Conservation (phyloP, 1,139 yeast genomes). For the Saccharomycopsis crataegensis region DNA sequence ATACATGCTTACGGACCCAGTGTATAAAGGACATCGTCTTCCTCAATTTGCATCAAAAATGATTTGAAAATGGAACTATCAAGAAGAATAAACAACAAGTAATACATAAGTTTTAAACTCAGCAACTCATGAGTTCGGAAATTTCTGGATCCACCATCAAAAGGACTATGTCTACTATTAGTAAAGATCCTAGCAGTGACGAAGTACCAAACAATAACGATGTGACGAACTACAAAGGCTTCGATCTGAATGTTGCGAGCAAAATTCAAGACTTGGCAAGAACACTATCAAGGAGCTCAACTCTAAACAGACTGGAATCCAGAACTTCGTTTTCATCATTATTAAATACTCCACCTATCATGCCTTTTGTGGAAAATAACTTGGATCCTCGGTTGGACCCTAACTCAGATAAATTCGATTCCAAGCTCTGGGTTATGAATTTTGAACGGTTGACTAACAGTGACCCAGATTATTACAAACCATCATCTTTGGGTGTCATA, state of each 20-base stretch:
- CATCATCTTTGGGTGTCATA: constrained; percentile 58
- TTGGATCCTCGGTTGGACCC: constrained; percentile 25
- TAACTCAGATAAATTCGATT: constrained; percentile 42
- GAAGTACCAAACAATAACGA: not conserved
- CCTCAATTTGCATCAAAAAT: too few relatives aligned
- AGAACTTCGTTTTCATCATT: constrained; percentile 5
- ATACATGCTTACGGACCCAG: too few relatives aligned
- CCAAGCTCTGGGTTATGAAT: constrained; percentile 70
- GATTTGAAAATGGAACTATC: too few relatives aligned
- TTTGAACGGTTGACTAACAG: constrained; percentile 46
- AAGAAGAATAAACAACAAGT: too few relatives aligned
- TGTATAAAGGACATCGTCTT: too few relatives aligned
- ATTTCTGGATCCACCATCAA: too few relatives aligned
- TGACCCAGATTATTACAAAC: constrained; percentile 61
- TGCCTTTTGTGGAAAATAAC: not conserved
- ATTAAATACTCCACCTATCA: not conserved
- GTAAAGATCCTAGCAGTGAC: too few relatives aligned
- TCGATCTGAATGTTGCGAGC: constrained; percentile 28
- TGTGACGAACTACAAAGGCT: constrained; percentile 32
- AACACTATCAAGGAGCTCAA: constrained; percentile 18
- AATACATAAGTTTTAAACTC: too few relatives aligned
- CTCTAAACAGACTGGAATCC: constrained; percentile 1
- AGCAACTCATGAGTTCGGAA: too few relatives aligned
- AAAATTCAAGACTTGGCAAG: constrained; percentile 45
- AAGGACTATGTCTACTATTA: too few relatives aligned